Evolutionary conservation across 441 rosid species (phyloP), one percentile per base, ranked within the genome.

Genomic region (Syzygium syzygioides): DNA sequence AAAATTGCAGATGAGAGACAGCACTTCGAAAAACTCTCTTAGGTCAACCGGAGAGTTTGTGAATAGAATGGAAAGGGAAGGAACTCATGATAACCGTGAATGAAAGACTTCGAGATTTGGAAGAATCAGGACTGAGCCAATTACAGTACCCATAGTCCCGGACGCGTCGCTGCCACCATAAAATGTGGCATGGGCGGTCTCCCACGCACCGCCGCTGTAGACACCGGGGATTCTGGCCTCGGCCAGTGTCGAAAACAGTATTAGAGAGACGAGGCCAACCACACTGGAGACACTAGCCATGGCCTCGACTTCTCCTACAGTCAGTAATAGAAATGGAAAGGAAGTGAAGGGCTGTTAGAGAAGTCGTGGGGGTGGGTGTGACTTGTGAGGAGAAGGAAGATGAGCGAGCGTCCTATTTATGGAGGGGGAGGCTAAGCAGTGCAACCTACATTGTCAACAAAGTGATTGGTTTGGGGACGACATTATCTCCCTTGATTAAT

Each of bases 401-500:
- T 0, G 26, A 41, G 56, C 23, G 56, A 48, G 55, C 55, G 56
- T 83, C 37, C 55, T 84, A 68, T 84, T 84, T 48, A 48, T 30
- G 57, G 41, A 52, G 32, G 14, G 50, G 32, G 26, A 26, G 86
- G 32, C 34, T 7, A 53, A 83, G 56, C 34, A 14, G 55, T 52
- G 86, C 34, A 28, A 4, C 34, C 64, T 79, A 64, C 57, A 50
- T 91, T 93, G 91, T 90, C 91, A 91, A 94, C 85, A 91, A 90
- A 87, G 90, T 52, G 90, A 55, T 86, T 54, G 48, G 57, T 54
- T 19, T 50, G 52, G 41, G 34, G 55, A 25, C 1, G 57, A 60
- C 55, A 93, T 92, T 56, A 92, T 90, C 88, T 85, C 76, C 94
- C 92, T 91, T 92, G 88, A 93, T 94, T 92, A 50, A 86, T 91